These are phyloP conservation scores for Penicillium oxalicum DNA, from an alignment of 2,329 filamentous ascomycete species.

Conservation along the genomic window DNA sequence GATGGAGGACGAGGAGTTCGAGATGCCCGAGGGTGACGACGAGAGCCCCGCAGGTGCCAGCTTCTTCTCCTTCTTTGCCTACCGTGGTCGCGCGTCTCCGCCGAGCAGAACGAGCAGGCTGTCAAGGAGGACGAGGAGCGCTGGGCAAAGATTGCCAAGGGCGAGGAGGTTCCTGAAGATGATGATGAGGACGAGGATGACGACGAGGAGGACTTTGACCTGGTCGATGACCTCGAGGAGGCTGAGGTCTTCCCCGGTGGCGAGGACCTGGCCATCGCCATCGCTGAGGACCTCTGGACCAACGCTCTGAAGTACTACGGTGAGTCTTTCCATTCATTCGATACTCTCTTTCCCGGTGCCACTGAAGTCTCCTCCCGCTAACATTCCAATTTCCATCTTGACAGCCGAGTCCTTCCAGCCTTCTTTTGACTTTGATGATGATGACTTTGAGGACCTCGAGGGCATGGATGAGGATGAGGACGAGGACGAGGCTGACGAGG, in stretches of 20 bases:
- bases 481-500: constrained; percentile 14
- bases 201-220: constrained; percentile 53
- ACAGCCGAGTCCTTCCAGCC: constrained; percentile 66
- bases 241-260: constrained; percentile 84
- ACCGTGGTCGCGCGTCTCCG: constrained; percentile 62
- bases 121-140: constrained; percentile 56
- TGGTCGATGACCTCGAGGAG: constrained; percentile 59
- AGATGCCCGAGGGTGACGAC: constrained; percentile 30
- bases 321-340: constrained; percentile 44
- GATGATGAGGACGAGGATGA: constrained; percentile 37
- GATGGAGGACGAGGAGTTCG: constrained; percentile 22
- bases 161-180: constrained; percentile 45
- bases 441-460: constrained; percentile 59
- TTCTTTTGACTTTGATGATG: constrained; percentile 55
- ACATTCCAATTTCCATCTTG: constrained; percentile 20
- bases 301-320: constrained; percentile 86
- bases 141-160: constrained; percentile 45
- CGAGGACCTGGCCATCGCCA: constrained; percentile 70
- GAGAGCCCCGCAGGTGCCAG: constrained; percentile 59
- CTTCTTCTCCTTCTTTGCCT: constrained; percentile 90
- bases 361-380: constrained; percentile 23
- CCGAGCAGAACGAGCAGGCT: constrained; percentile 63
- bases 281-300: constrained; percentile 85
- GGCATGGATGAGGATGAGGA: constrained; percentile 25
- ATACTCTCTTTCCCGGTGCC: neutral